Evolutionary conservation across 805 yeast genomes (phyloP).

Genomic region (Cyberlindnera sargentensis): DNA sequence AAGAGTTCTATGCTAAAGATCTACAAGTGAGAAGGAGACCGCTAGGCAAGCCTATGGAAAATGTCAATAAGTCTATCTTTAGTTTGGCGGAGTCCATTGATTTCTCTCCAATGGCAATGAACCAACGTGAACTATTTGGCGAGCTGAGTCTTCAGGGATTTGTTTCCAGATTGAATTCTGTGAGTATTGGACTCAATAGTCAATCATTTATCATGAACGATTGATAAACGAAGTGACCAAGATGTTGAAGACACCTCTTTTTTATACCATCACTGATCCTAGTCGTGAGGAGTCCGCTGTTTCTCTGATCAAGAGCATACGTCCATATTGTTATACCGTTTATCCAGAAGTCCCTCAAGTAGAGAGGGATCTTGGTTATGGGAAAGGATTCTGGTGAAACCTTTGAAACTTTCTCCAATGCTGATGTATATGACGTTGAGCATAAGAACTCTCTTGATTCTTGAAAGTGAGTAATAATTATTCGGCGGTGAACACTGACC

Average conservation of each 20-base stretch:
- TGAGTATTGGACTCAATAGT: constrained; percentile 33
- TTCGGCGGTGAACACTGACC: neutral
- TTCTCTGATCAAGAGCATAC: constrained; percentile 71
- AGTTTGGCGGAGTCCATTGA: constrained; percentile 2
- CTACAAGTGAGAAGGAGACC: constrained; percentile 51
- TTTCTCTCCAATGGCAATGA: neutral
- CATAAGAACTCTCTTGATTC: constrained; percentile 6
- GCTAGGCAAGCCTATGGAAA: constrained; percentile 29
- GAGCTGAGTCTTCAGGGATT: constrained; percentile 11
- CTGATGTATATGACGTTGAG: constrained; percentile 7
- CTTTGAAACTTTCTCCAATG: constrained; percentile 4
- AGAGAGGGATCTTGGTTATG: constrained; percentile 32
- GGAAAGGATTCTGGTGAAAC: constrained; percentile 17
- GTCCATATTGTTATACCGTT: constrained; percentile 46
- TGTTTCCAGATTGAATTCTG: constrained; percentile 9
- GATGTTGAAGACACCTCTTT: constrained; percentile 43
- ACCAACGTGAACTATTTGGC: neutral
- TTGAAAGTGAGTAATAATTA: neutral
- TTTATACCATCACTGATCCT: constrained; percentile 37
- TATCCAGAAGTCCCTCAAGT: constrained; percentile 39
- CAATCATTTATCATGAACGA: constrained; percentile 46
- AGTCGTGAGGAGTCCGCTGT: constrained; percentile 60
- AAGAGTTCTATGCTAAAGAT: constrained; percentile 50
- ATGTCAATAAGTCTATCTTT: constrained; percentile 4
- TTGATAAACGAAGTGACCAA: constrained; percentile 37